phyloP scores from a whole-genome alignment of 148 eudicot species.

The Simmondsia chinensis region DNA sequence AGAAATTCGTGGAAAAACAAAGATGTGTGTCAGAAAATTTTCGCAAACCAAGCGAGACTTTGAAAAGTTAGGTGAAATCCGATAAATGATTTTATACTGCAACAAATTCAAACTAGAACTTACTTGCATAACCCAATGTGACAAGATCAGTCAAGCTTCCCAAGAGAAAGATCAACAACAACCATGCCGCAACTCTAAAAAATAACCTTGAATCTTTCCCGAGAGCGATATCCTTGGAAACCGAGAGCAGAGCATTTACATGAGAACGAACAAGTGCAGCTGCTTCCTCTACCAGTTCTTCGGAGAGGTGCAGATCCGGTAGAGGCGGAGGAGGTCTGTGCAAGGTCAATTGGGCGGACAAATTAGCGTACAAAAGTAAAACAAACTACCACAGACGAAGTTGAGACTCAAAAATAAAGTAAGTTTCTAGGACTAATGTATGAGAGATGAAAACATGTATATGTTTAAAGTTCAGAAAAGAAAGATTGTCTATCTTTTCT shows the following conservation, averaged over 20 bases:
- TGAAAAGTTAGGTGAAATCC: not conserved
- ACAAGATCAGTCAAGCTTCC: conserved; percentile 66
- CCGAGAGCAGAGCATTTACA: conserved; percentile 31
- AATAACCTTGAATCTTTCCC: conserved; percentile 65
- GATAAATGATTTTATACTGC: too few relatives aligned
- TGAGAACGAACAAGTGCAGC: conserved; percentile 30
- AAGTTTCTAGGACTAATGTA: too few relatives aligned
- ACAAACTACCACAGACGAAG: not conserved
- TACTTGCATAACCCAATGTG: conserved; percentile 58
- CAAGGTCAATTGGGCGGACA: conserved; percentile 12
- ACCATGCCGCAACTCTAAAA: conserved; percentile 34
- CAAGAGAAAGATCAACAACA: conserved; percentile 36
- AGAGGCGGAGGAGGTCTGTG: conserved; percentile 88
- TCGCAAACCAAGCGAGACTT: too few relatives aligned
- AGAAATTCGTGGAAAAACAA: too few relatives aligned
- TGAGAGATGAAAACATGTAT: too few relatives aligned
- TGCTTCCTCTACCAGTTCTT: conserved; percentile 43
- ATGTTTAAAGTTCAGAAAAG: too few relatives aligned
- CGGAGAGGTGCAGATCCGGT: conserved; percentile 59
- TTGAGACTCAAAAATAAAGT: not conserved
- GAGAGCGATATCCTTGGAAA: conserved; percentile 54
- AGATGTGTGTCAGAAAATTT: too few relatives aligned
- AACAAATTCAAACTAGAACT: conserved; percentile 22
- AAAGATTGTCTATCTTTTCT: conserved; percentile 4
- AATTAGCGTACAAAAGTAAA: conserved; percentile 8